These are phyloP conservation scores for Rosa persica DNA, from an alignment of 306 rosid species.

Conservation along the genomic window DNA sequence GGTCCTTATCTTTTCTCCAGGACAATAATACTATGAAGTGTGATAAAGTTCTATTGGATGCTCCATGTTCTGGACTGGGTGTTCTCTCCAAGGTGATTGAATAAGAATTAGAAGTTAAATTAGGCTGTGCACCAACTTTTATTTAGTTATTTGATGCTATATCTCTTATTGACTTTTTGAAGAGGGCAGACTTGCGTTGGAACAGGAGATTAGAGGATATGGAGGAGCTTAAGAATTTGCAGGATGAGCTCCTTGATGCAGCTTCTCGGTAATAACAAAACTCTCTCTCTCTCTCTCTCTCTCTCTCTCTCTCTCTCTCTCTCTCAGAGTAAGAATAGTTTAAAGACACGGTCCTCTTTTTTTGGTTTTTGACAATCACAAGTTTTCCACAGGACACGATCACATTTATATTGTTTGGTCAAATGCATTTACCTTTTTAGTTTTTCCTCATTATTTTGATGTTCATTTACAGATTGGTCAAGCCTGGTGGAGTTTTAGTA, in stretches of 20 bases:
- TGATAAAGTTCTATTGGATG: slow-evolving; percentile 81
- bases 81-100: slow-evolving; percentile 82
- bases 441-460: neutral
- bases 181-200: slow-evolving; percentile 95
- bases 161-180: slow-evolving; percentile 30
- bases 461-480: slow-evolving; percentile 65
- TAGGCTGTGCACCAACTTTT: neutral
- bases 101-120: slow-evolving; percentile 15
- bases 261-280: slow-evolving; percentile 60
- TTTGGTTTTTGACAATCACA: neutral
- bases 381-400: neutral
- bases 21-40: slow-evolving; percentile 44
- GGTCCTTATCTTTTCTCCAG: slow-evolving; percentile 37
- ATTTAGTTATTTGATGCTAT: slow-evolving; percentile 16
- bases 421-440: neutral
- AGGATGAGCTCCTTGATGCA: slow-evolving; percentile 76
- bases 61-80: slow-evolving; percentile 87
- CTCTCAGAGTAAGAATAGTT: neutral
- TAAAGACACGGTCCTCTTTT: neutral
- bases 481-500: slow-evolving; percentile 73
- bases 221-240: slow-evolving; percentile 67
- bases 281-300: slow-evolving; percentile 7
- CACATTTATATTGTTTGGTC: neutral
- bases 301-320: slow-evolving; percentile 10
- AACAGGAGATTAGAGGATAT: slow-evolving; percentile 69